Evolutionary conservation across 148 eudicot species (phyloP), one percentile per base, ranked within the genome.

Genomic region (Fagopyrum tataricum): DNA sequence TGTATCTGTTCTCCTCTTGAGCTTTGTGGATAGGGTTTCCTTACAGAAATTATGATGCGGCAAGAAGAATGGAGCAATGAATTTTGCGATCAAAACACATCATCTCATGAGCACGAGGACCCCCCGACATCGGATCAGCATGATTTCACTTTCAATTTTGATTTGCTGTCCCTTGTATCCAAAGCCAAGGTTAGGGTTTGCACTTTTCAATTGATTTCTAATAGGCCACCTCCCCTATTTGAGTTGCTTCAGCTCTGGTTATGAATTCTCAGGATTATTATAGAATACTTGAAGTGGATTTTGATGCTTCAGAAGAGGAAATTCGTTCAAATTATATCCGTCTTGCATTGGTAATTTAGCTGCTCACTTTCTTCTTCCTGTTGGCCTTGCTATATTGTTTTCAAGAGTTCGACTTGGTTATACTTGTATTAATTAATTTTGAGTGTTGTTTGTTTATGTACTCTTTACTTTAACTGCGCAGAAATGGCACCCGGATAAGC

Each of bases 401-500:
- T 21, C 39, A 15, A 18, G 52, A 20, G 37, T 8, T 7, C 4
- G 23, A 56, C 62, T 56, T 68, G 24, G 8, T 68, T 6, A 42
- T 68, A 44, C 52, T 44, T 69, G n/a, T 9, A 2, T 51, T 4
- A 23, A 5, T 37, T 10, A 7, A 71, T 44, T 71, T 23, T 66
- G 44, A 73, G 6, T 23, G 8, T 3, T 0, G 71, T 52, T 15
- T 62, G 7, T 61, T 31, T 68, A 44, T 44, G 66, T 17, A 12
- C 62, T 37, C 47, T 67, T 8, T 37, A 48, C 69, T 58, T 81
- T 75, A 67, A 80, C 43, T 68, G 69, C 1, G 18, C 81, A 94
- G 98, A 91, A 90, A 85, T 94, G 97, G 96, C 98, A 94, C 79
- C 98, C 98, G 10, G 98, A 94, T 78, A 94, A 94, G 84, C 81